Evolutionary conservation across 805 yeast genomes (phyloP), one percentile per base, ranked within the genome.

Genomic region (Jamesozyma jinghongensis): DNA sequence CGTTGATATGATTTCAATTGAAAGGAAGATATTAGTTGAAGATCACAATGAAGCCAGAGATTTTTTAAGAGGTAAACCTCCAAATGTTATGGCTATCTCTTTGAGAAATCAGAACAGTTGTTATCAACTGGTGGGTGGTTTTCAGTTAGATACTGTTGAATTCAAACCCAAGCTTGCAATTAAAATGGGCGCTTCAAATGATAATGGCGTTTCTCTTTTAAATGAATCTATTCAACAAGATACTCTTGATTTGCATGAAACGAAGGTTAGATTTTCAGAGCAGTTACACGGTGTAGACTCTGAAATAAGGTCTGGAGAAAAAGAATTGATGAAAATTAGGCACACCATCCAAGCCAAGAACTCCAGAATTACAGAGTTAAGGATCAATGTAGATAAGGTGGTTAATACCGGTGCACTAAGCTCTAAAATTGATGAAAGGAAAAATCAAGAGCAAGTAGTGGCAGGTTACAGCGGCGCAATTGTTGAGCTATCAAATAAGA

Each of bases 1-100:
- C 35, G 78, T 87, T 38, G 95, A 85, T 59, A 48, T 69, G 3
- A 68, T 69, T 32, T 67, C 63, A 34, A 70, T 84, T 35, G 94
- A 88, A 52, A 67, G 71, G 10, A 63, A 72, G 1, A 63, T 82
- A 0, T 56, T 87, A 31, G 66, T 76, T 14, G 68, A 70, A 1
- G 66, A 75, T 39, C 67, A 77, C 46, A 49, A 56, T 2, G 70
- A 68, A 12, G 90, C 84, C 0, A 76, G 74, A 48, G 41, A 46
- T 0, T 57, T 68, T 14, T 54, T 78, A 40, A 57, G 63, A 27
- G 34, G 40, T 4, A 56, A 62, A 8, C 63, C 66, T 0, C 43
- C 43, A 1, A 73, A 73, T 43, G 75, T 77, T 5, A 51, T 61
- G 40, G 74, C 71, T 5, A 54, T 67, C 12, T 63, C 77, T 0